phyloP scores from a whole-genome alignment of 768 basidiomycete species.

The Hygrophoropsis aurantiaca region DNA sequence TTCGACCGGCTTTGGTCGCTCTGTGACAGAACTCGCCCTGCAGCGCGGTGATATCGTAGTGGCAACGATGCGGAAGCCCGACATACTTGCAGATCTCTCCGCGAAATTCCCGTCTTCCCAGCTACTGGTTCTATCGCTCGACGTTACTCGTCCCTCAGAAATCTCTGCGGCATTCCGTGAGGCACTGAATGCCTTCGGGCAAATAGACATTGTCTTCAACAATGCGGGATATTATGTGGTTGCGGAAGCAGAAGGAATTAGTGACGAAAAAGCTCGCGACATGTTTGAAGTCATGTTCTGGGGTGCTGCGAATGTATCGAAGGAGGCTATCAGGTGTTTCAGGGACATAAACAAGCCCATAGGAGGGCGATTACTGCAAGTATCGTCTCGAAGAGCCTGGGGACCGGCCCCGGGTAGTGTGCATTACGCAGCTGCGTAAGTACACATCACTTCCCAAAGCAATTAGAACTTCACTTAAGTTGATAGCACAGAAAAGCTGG shows the following conservation, averaged over 20 bases:
- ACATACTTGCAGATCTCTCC: conserved; percentile 29
- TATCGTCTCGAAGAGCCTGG: conserved; percentile 30
- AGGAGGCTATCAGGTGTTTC: conserved; percentile 33
- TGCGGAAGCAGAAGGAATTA: conserved; percentile 73
- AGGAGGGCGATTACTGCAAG: conserved; percentile 35
- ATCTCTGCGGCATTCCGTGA: conserved; percentile 36
- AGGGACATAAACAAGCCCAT: conserved; percentile 35
- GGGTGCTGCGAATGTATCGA: conserved; percentile 31
- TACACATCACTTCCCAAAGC: conserved; percentile 1
- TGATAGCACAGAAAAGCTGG: conserved; percentile 18
- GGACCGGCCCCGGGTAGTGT: conserved; percentile 13
- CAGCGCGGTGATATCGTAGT: conserved; percentile 39
- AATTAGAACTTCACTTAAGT: conserved; percentile 7
- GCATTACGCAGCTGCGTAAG: conserved; percentile 29
- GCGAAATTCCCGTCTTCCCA: conserved; percentile 28
- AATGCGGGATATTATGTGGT: conserved; percentile 38
- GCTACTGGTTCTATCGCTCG: conserved; percentile 41
- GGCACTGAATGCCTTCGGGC: conserved; percentile 33
- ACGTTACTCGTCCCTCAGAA: conserved; percentile 35
- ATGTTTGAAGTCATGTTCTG: conserved; percentile 39
- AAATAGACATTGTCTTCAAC: conserved; percentile 46
- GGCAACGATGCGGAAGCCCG: conserved; percentile 45
- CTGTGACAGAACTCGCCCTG: conserved; percentile 34
- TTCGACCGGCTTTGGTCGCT: conserved; percentile 40
- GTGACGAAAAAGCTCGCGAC: conserved; percentile 79